A percentile compares a stretch with the other conserved stretches of the same genome.
These are phyloP conservation scores for Neurospora sp. DNA, from an alignment of 495 filamentous ascomycete genomes.

Conservation along the genomic window DNA sequence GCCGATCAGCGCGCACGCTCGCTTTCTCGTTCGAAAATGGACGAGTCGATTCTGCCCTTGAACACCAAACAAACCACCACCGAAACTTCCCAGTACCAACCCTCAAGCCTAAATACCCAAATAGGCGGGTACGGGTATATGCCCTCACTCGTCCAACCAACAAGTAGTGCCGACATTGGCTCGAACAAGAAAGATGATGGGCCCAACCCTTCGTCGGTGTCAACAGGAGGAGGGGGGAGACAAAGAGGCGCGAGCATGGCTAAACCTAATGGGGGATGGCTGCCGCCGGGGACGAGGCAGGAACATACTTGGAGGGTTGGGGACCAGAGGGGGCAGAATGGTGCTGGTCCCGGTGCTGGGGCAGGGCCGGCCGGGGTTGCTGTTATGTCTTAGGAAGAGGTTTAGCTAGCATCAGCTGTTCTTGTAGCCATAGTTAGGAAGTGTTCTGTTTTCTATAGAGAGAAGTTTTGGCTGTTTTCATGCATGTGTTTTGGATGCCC, in stretches of 20 bases:
- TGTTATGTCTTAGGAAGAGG: background rate
- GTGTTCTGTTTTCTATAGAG: background rate
- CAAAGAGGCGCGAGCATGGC: conserved; percentile 39
- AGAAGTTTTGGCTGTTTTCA: background rate
- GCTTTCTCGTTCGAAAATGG: conserved; percentile 23
- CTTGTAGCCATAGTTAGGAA: too few species aligned
- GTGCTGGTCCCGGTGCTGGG: background rate
- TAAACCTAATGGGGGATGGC: conserved; percentile 43
- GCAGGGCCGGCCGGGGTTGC: background rate
- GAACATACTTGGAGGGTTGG: conserved; percentile 70
- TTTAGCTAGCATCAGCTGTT: background rate
- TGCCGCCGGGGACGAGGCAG: conserved; percentile 65
- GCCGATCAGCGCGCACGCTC: conserved; percentile 60
- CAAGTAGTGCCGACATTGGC: conserved; percentile 7
- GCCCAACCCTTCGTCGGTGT: background rate
- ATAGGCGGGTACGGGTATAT: conserved; percentile 5
- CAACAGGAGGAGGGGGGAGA: background rate
- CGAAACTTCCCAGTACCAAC: background rate
- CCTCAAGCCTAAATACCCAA: conserved; percentile 1
- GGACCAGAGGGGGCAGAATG: conserved; percentile 23
- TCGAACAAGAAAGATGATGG: background rate
- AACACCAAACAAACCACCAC: conserved; percentile 25
- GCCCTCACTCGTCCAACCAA: background rate
- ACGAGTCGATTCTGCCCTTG: conserved; percentile 61
- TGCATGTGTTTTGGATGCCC: background rate